Conservation (phyloP, 2,329 filamentous ascomycete species). For the Lachnellula cervina region DNA sequence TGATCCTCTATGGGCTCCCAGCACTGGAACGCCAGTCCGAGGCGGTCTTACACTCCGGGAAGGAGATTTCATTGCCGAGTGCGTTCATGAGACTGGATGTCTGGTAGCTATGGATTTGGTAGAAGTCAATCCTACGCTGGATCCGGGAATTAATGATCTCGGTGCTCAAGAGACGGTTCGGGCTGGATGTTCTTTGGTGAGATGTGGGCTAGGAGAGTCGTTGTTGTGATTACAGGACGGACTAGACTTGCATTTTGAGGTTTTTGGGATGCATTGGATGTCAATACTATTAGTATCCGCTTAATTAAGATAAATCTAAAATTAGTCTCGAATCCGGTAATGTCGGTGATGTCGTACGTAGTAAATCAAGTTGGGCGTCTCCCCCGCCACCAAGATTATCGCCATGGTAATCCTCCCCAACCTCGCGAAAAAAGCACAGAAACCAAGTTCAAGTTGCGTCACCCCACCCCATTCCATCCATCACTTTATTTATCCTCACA, state of each 20-base stretch:
- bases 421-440: too few species aligned
- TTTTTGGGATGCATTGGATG: neutral
- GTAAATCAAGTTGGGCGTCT: too few species aligned
- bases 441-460: too few species aligned
- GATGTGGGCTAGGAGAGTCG: constrained; percentile 89
- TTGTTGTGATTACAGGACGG: constrained; percentile 51
- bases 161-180: constrained; percentile 83
- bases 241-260: neutral
- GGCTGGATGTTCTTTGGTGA: constrained; percentile 83
- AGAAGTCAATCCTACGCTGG: constrained; percentile 73
- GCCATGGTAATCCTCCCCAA: too few species aligned
- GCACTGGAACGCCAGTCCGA: constrained; percentile 89
- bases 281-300: too few species aligned
- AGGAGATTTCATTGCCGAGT: constrained; percentile 94
- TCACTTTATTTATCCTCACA: too few species aligned
- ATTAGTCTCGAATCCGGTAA: too few species aligned
- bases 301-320: too few species aligned
- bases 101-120: constrained; percentile 77
- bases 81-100: constrained; percentile 73
- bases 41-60: constrained; percentile 90
- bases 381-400: too few species aligned
- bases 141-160: constrained; percentile 46
- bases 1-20: constrained; percentile 93
- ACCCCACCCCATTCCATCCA: too few species aligned
- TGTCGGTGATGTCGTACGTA: too few species aligned